Evolutionary conservation across 2,329 filamentous ascomycete species (phyloP).

Genomic region (Chaetothyriales sp.): DNA sequence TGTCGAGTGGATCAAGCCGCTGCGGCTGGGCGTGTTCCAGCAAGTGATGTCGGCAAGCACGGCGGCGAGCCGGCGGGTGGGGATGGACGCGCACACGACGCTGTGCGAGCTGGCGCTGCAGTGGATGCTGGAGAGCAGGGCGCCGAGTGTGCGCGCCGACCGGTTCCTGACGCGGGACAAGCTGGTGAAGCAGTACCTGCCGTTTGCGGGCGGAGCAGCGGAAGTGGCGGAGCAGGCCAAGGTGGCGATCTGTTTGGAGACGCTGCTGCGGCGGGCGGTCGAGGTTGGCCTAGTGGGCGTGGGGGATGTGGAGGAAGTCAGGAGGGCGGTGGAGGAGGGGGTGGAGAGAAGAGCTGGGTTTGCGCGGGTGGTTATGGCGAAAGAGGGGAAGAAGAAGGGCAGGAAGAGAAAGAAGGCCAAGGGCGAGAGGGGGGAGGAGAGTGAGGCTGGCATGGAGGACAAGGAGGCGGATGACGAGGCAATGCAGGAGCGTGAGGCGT

Average conservation of each 20-base stretch:
- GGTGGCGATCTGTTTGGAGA: constrained; percentile 55
- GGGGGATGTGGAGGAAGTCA: constrained; percentile 25
- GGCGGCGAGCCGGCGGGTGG: constrained; percentile 3
- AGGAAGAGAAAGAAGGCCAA: constrained; percentile 26
- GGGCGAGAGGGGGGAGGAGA: constrained; percentile 17
- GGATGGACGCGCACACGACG: constrained; percentile 29
- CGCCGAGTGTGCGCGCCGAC: constrained; percentile 24
- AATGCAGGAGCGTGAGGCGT: constrained; percentile 18
- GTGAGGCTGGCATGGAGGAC: background rate
- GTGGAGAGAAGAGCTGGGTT: constrained; percentile 35
- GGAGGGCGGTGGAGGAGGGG: constrained; percentile 37
- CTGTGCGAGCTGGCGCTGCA: constrained; percentile 42
- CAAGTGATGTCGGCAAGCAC: constrained; percentile 28
- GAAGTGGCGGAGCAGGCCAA: constrained; percentile 57
- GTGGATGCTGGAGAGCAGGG: constrained; percentile 34
- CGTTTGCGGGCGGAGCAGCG: constrained; percentile 49
- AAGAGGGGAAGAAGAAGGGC: constrained; percentile 29
- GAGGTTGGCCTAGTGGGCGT: constrained; percentile 23
- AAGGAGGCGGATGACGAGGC: background rate
- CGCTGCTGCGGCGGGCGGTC: constrained; percentile 43
- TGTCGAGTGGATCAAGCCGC: constrained; percentile 33
- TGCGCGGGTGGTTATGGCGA: background rate
- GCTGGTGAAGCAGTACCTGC: constrained; percentile 49
- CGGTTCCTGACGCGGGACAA: constrained; percentile 36
- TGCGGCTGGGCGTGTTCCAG: constrained; percentile 33